phyloP scores from a whole-genome alignment of 768 basidiomycete genomes.

The Kwoniella bestiolae region DNA sequence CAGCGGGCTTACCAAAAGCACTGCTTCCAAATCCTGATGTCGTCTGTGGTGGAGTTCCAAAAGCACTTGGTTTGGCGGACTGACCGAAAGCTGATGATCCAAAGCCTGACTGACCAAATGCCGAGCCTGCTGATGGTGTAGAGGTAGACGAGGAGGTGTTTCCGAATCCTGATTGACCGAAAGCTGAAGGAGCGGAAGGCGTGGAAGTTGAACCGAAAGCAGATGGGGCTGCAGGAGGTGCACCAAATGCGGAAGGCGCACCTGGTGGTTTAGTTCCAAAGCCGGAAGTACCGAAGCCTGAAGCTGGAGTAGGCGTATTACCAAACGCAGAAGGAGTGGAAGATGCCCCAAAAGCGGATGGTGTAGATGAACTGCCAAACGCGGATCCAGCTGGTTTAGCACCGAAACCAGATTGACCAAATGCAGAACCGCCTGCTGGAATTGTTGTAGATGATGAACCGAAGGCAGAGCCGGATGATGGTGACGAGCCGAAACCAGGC shows the following conservation, averaged over 20 bases:
- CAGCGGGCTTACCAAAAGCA: constrained; percentile 11
- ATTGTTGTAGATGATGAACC: constrained; percentile 25
- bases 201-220: constrained; percentile 29
- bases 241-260: constrained; percentile 29
- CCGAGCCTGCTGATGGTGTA: constrained; percentile 19
- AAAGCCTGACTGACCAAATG: constrained; percentile 36
- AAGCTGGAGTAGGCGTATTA: constrained; percentile 16
- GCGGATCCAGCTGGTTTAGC: constrained; percentile 13
- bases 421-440: constrained; percentile 20
- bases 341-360: constrained; percentile 20
- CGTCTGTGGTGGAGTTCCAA: constrained; percentile 13
- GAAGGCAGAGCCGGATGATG: constrained; percentile 23
- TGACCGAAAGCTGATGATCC: constrained; percentile 41
- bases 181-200: constrained; percentile 24
- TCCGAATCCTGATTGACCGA: constrained; percentile 29
- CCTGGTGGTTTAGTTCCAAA: constrained; percentile 31
- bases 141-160: constrained; percentile 11
- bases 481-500: constrained; percentile 27
- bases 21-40: constrained; percentile 24
- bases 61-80: constrained; percentile 26
- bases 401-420: constrained; percentile 5
- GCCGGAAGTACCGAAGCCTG: constrained; percentile 31
- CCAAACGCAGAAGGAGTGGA: constrained; percentile 33
- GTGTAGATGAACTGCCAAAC: constrained; percentile 16
- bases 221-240: constrained; percentile 6